A percentile compares a stretch with the other conserved stretches of the same genome.
Evolutionary conservation across 768 basidiomycete species (phyloP).

Genomic region (Tubosaeta brunneosetosa): DNA sequence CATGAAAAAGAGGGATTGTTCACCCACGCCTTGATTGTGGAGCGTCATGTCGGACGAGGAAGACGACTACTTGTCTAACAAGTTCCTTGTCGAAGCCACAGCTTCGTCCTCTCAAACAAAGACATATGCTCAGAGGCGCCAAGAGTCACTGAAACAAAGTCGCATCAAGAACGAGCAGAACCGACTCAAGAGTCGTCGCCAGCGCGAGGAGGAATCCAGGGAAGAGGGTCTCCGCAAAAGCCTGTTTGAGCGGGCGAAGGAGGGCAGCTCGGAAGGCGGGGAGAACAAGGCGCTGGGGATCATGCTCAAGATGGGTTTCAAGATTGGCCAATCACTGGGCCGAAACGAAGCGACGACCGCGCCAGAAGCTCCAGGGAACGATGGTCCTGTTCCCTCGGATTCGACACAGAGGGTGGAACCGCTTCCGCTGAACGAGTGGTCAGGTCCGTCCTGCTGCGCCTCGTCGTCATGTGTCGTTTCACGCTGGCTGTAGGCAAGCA

Average conservation of each 20-base stretch:
- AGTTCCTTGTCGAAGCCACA: constrained; percentile 56
- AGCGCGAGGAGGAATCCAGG: constrained; percentile 69
- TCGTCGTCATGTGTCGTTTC: background rate
- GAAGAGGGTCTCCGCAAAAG: constrained; percentile 76
- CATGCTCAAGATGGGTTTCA: constrained; percentile 95
- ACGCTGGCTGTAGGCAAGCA: constrained; percentile 54
- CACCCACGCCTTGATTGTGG: background rate
- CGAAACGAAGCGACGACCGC: constrained; percentile 22
- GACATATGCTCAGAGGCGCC: constrained; percentile 69
- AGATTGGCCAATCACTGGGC: constrained; percentile 76
- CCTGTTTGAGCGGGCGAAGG: constrained; percentile 72
- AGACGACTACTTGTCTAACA: constrained; percentile 82
- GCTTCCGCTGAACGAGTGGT: constrained; percentile 75
- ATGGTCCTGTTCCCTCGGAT: constrained; percentile 1
- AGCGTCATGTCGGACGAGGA: constrained; percentile 64
- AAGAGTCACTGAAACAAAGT: constrained; percentile 54
- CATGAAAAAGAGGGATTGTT: constrained; percentile 12
- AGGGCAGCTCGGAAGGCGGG: constrained; percentile 39
- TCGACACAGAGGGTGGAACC: constrained; percentile 57
- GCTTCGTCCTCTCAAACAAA: constrained; percentile 38
- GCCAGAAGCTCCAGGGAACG: constrained; percentile 1
- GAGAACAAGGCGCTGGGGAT: constrained; percentile 79
- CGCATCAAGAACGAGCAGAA: constrained; percentile 66
- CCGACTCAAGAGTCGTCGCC: constrained; percentile 52
- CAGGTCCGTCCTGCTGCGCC: constrained; percentile 46